Conservation (phyloP, 805 yeast genomes). For the Saturnispora gosingensis region DNA sequence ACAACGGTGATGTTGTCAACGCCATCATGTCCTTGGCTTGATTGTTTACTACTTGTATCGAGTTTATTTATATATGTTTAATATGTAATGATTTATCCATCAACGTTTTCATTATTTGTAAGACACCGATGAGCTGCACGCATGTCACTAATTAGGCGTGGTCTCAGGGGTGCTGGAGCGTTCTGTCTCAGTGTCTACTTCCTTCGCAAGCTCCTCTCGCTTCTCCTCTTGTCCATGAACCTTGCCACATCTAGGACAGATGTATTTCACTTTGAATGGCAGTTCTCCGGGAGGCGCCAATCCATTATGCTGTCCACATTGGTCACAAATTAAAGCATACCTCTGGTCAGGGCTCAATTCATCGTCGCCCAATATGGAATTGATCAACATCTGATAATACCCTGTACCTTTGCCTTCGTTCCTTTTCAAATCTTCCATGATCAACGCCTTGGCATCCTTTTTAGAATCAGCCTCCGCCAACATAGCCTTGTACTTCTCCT, state of each 20-base stretch:
- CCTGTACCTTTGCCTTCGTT: conserved; percentile 12
- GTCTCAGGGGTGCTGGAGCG: too few species aligned
- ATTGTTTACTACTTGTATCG: not conserved
- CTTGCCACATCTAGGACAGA: conserved; percentile 56
- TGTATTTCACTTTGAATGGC: conserved; percentile 43
- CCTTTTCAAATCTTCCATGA: conserved; percentile 11
- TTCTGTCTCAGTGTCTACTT: not conserved
- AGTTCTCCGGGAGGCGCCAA: conserved; percentile 62
- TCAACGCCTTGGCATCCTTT: conserved; percentile 19
- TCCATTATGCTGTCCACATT: conserved; percentile 69
- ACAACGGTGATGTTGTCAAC: conserved; percentile 91
- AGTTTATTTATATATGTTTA: not conserved
- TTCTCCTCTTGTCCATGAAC: not conserved
- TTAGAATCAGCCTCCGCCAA: conserved; percentile 26
- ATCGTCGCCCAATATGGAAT: conserved; percentile 47
- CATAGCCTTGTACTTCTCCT: conserved; percentile 30
- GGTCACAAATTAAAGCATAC: conserved; percentile 61
- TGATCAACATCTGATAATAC: conserved; percentile 31
- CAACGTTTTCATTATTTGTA: not conserved
- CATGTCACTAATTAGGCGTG: too few species aligned
- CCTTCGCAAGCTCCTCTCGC: not conserved
- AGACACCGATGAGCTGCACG: too few species aligned
- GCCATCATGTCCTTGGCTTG: conserved; percentile 74
- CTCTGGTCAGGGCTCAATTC: conserved; percentile 51
- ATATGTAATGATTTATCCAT: not conserved